Conservation (phyloP, 2,329 filamentous ascomycete genomes). For the Hymenoscyphus scutula region DNA sequence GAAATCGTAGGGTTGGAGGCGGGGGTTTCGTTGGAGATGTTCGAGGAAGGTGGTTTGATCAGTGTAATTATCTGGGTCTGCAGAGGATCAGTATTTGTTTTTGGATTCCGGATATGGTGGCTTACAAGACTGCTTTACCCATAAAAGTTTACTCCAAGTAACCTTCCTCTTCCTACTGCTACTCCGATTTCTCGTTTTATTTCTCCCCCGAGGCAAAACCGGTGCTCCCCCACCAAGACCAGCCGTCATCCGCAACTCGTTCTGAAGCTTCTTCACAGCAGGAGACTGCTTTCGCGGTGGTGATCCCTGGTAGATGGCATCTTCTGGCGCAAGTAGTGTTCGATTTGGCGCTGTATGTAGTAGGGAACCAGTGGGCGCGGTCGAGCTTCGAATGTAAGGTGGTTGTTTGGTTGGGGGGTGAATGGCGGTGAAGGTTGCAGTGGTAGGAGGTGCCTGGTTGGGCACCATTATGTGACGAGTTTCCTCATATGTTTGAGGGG, state of each 20-base stretch:
- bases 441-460: constrained; percentile 27
- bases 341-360: constrained; percentile 44
- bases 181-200: constrained; percentile 44
- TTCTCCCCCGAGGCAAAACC: constrained; percentile 25
- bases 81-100: not conserved
- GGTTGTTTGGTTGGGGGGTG: constrained; percentile 17
- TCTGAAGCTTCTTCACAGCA: constrained; percentile 41
- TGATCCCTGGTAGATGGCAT: constrained; percentile 68
- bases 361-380: constrained; percentile 22
- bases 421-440: constrained; percentile 19
- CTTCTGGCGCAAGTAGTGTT: constrained; percentile 75
- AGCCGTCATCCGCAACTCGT: constrained; percentile 38
- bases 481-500: constrained; percentile 17
- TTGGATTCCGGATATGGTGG: not conserved
- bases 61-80: constrained; percentile 98
- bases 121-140: constrained; percentile 94
- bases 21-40: constrained; percentile 89
- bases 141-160: constrained; percentile 92
- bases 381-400: constrained; percentile 27
- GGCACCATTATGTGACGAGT: constrained; percentile 33
- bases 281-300: constrained; percentile 53
- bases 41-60: constrained; percentile 96
- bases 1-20: constrained; percentile 93
- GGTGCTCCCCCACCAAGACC: constrained; percentile 21
- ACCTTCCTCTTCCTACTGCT: constrained; percentile 61